Evolutionary conservation across 192 early-diverging fungal genomes (phyloP).

Genomic region (Coemansia pectinata): DNA sequence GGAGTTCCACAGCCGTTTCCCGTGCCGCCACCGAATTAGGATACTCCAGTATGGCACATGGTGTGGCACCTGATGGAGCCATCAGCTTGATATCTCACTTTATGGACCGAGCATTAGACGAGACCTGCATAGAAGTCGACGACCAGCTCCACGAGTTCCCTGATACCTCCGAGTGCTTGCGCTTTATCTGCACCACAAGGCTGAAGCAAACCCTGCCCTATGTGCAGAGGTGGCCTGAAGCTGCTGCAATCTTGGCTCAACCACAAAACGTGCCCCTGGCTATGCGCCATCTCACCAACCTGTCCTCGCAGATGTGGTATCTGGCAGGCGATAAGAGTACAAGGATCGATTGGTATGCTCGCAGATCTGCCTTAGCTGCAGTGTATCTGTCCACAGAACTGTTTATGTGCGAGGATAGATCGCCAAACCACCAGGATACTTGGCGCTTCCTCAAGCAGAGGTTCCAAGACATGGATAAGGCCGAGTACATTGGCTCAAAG

Average conservation of each 20-base stretch:
- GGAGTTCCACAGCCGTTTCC: conserved; percentile 67
- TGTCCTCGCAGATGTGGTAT: conserved; percentile 87
- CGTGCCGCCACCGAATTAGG: conserved; percentile 68
- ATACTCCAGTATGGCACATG: conserved; percentile 70
- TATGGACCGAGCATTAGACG: conserved; percentile 63
- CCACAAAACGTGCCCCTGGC: conserved; percentile 76
- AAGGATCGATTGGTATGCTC: conserved; percentile 87
- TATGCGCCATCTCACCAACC: conserved; percentile 62
- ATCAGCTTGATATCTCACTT: conserved; percentile 76
- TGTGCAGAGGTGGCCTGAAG: conserved; percentile 73
- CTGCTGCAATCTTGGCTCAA: conserved; percentile 73
- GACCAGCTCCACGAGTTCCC: conserved; percentile 58
- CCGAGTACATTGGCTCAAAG: conserved; percentile 52
- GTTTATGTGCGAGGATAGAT: conserved; percentile 90
- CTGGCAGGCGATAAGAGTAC: conserved; percentile 81
- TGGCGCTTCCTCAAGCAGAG: conserved; percentile 78
- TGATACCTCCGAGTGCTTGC: conserved; percentile 59
- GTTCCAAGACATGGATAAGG: conserved; percentile 65
- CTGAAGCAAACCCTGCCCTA: conserved; percentile 75
- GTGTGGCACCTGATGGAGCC: conserved; percentile 64
- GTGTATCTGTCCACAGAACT: conserved; percentile 88
- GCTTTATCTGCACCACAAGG: conserved; percentile 61
- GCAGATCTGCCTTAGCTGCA: conserved; percentile 75
- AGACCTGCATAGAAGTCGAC: conserved; percentile 63
- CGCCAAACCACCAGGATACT: conserved; percentile 71